Percentiles rank a stretch among this genome's conserved stretches.
Evolutionary conservation across 164 flowering plant genomes (phyloP).

Genomic region (Kalanchoe fedtschenkoi): DNA sequence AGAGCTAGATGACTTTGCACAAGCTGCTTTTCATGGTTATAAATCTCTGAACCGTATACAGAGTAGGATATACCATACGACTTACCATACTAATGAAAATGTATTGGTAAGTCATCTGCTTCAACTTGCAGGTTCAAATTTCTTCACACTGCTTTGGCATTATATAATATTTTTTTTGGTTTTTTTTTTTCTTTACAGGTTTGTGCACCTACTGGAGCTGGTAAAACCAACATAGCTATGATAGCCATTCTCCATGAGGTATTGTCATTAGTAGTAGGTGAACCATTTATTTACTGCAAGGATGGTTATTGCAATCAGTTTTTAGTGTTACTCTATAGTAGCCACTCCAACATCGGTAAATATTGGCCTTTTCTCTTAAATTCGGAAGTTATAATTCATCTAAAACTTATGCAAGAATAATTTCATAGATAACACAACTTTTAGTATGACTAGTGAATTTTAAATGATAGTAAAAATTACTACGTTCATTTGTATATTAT

Average conservation of each 20-base stretch:
- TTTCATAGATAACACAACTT: too few relatives aligned
- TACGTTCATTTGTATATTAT: too few relatives aligned
- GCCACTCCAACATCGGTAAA: not conserved
- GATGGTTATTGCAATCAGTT: not conserved
- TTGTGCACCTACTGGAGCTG: conserved; percentile 99
- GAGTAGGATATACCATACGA: conserved; percentile 79
- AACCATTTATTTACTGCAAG: not conserved
- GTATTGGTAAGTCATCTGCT: conserved; percentile 48
- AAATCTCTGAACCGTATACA: conserved; percentile 88
- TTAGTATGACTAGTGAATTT: too few relatives aligned
- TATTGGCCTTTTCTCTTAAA: not conserved
- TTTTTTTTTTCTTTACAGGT: conserved; percentile 41
- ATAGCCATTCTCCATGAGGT: conserved; percentile 92
- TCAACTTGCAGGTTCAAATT: not conserved
- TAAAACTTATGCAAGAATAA: too few relatives aligned
- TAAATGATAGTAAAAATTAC: too few relatives aligned
- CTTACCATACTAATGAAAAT: conserved; percentile 82
- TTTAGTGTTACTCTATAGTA: not conserved
- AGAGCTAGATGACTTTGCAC: conserved; percentile 95
- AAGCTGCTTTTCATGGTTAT: conserved; percentile 94
- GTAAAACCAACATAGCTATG: conserved; percentile 98
- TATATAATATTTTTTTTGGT: not conserved
- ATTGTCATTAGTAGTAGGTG: not conserved
- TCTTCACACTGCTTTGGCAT: conserved; percentile 1
- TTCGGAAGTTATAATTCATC: too few relatives aligned